Evolutionary conservation across 192 early-diverging fungal species (phyloP).

Genomic region (Coemansia interrupta): DNA sequence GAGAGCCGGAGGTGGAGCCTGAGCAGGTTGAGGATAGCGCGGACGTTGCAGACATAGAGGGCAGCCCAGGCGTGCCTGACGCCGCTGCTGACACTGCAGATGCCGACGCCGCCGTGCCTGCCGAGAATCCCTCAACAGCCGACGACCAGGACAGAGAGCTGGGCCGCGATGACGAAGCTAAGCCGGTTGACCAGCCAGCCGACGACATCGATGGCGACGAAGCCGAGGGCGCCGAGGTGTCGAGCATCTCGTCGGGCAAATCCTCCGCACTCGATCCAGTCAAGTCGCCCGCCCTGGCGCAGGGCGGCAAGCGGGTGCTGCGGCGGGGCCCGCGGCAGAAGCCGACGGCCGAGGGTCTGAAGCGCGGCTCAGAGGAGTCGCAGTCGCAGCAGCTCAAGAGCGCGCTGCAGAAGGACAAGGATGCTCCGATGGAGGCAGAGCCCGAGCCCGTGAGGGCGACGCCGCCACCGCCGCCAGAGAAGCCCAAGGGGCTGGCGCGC

Average conservation of each 20-base stretch:
- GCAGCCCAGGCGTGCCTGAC: neutral
- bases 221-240: constrained; percentile 8
- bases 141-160: too few relatives aligned
- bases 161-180: too few relatives aligned
- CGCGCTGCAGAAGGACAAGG: constrained; percentile 42
- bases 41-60: neutral
- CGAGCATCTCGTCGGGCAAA: neutral
- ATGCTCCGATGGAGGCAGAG: constrained; percentile 11
- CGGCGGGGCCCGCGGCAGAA: constrained; percentile 46
- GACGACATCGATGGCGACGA: constrained; percentile 11
- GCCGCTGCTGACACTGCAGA: neutral
- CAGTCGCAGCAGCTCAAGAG: constrained; percentile 40
- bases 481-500: constrained; percentile 36
- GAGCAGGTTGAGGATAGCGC: neutral
- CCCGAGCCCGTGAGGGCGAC: constrained; percentile 10
- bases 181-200: neutral
- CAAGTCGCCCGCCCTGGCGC: constrained; percentile 35
- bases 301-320: constrained; percentile 38
- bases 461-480: constrained; percentile 31
- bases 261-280: constrained; percentile 28
- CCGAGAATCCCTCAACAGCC: neutral
- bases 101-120: neutral
- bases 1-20: neutral
- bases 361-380: constrained; percentile 37
- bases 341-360: constrained; percentile 46